Base-by-base conservation (phyloP, 2,329 filamentous ascomycete species). In the Pyrenochaeta sp. region DNA sequence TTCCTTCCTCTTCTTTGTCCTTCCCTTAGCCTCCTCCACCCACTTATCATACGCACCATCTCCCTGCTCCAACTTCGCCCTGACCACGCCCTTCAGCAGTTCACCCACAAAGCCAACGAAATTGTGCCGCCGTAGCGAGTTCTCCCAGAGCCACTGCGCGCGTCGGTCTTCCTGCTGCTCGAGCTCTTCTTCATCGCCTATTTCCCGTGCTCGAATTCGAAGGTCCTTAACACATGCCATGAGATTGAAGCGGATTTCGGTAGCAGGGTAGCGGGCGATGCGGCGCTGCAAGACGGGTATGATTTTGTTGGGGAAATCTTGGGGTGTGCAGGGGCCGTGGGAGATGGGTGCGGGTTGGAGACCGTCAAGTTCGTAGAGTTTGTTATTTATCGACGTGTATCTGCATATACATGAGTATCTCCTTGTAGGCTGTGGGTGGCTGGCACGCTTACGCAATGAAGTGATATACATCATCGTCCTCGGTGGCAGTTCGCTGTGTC, bases 41-140 rank as follows among this genome's bases (percentile, higher is more conserved):
- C 91, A 96, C 66, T 80, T 79, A 1, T 88, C 83, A 74, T 94
- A 95, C 11, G 82, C 87, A 11, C 80, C 84, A 2, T 84, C 80
- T 0, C 85, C 89, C 60, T 89, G 83, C 54, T 82, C 80, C 35
- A 96, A 73, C 81, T 96, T 97, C 56, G 79, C 75, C 60, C 78
- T 82, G n/a, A 92, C 90, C 3, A 97, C 94, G 0, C 87, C 90
- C 81, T 95, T 96, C 66, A 97, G 79, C 56, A 97, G 82, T 80
- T 97, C 92, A 11, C 91, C 92, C 2, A 94, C 90, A 69, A 99
- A 97, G 0, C 92, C 94, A 0, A 99, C 91, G 79, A 99, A 99
- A 77, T 99, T 99, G 77, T 97, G 94, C 66, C 90, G 82, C 56
- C 95, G 81, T 68, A 99, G 81, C 10, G 92, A 90, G 77, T 99